Evolutionary conservation across 306 rosid genomes (phyloP).

Genomic region (Begonia loranthoides): DNA sequence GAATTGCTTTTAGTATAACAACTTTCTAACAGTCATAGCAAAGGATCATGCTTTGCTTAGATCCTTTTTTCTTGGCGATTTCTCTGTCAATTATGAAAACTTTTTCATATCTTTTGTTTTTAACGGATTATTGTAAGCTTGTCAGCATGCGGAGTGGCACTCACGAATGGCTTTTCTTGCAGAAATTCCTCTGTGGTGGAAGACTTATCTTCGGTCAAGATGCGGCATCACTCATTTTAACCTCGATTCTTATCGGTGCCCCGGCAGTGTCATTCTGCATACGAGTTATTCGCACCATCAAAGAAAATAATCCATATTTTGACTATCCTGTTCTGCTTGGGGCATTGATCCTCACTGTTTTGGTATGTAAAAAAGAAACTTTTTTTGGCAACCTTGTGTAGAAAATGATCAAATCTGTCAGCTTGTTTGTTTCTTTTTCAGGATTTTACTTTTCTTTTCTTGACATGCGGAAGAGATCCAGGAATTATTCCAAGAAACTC

Average conservation of each 20-base stretch:
- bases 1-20: too few relatives aligned
- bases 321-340: constrained; percentile 38
- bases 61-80: too few relatives aligned
- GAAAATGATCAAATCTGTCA: constrained; percentile 11
- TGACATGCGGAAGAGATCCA: constrained; percentile 90
- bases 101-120: too few relatives aligned
- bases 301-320: constrained; percentile 21
- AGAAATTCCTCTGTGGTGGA: constrained; percentile 88
- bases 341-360: constrained; percentile 59
- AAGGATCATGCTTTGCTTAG: too few relatives aligned
- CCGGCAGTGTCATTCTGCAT: constrained; percentile 75
- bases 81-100: too few relatives aligned
- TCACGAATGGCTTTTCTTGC: constrained; percentile 9
- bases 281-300: constrained; percentile 36
- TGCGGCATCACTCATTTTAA: constrained; percentile 55
- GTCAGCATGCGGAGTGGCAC: too few relatives aligned
- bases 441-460: constrained; percentile 65
- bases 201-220: constrained; percentile 78
- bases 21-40: too few relatives aligned
- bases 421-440: constrained; percentile 19
- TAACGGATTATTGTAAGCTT: too few relatives aligned
- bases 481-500: constrained; percentile 80
- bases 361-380: constrained; percentile 49
- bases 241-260: constrained; percentile 61
- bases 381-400: constrained; percentile 9